phyloP scores from a whole-genome alignment of 192 early-diverging fungal species.

The Piromyces sp. region DNA sequence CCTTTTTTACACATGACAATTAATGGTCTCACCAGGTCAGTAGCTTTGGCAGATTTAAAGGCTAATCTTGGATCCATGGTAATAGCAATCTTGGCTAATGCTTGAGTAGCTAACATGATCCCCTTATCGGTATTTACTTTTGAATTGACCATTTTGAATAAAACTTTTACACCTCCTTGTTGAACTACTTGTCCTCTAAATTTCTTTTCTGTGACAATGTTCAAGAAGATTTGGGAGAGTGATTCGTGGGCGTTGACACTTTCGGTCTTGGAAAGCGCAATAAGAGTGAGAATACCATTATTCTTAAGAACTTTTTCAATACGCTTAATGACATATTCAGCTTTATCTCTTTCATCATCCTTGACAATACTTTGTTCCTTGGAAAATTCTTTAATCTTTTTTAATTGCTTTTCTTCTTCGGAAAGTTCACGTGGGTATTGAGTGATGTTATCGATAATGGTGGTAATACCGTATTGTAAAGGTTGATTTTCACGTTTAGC shows the following conservation, averaged over 20 bases:
- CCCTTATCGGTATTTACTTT: conserved; percentile 5
- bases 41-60: conserved; percentile 39
- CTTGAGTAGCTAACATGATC: conserved; percentile 42
- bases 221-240: conserved; percentile 45
- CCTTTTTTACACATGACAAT: conserved; percentile 38
- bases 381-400: conserved; percentile 54
- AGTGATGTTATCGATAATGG: conserved; percentile 62
- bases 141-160: conserved; percentile 24
- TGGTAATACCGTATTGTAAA: conserved; percentile 52
- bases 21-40: conserved; percentile 47
- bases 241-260: conserved; percentile 44
- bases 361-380: conserved; percentile 13
- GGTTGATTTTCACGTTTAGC: conserved; percentile 19
- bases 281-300: conserved; percentile 35
- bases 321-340: conserved; percentile 40
- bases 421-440: conserved; percentile 42
- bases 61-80: conserved; percentile 75
- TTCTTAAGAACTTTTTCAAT: conserved; percentile 28
- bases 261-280: conserved; percentile 22
- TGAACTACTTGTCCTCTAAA: conserved; percentile 64
- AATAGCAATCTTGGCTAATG: conserved; percentile 84
- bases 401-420: conserved; percentile 64
- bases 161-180: conserved; percentile 52
- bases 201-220: conserved; percentile 48
- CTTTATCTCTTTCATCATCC: conserved; percentile 23